A percentile compares a stretch with the other conserved stretches of the same genome.
phyloP scores from a whole-genome alignment of 441 rosid genomes.

The Populus trichocarpa region DNA sequence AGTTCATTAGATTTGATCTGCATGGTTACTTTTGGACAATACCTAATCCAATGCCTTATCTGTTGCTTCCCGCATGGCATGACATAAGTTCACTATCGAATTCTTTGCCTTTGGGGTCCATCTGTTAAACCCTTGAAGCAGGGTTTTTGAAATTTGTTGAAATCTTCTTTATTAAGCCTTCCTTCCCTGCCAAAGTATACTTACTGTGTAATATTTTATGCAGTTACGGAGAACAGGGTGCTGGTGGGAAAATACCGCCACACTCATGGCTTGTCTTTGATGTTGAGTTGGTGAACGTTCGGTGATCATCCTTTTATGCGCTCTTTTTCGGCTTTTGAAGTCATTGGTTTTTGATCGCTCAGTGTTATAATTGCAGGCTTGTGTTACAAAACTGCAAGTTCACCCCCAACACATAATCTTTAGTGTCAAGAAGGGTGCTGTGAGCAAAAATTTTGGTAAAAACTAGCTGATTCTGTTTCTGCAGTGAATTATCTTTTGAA shows the following conservation, averaged over 20 bases:
- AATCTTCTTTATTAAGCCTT: too few relatives aligned
- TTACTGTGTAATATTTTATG: slow-evolving; percentile 8
- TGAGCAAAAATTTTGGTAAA: slow-evolving; percentile 16
- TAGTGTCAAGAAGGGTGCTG: background rate
- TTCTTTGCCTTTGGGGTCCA: background rate
- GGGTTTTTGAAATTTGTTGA: background rate
- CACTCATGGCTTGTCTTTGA: slow-evolving; percentile 91
- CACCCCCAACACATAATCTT: background rate
- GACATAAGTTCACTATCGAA: background rate
- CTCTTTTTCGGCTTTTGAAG: background rate
- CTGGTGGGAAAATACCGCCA: slow-evolving; percentile 74
- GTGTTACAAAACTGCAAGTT: background rate
- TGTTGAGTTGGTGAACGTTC: slow-evolving; percentile 69
- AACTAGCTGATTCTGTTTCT: background rate
- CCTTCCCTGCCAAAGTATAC: background rate
- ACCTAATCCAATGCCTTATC: background rate
- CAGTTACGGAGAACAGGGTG: slow-evolving; percentile 76
- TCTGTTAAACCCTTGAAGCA: background rate
- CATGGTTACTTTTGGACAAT: background rate
- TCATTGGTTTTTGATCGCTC: background rate
- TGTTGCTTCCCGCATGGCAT: background rate
- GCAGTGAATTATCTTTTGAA: background rate
- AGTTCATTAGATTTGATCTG: background rate
- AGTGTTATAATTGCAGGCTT: background rate
- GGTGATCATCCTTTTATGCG: slow-evolving; percentile 17